phyloP scores from a whole-genome alignment of 352 stramenopile species.

The Globisporangium middletonii region DNA sequence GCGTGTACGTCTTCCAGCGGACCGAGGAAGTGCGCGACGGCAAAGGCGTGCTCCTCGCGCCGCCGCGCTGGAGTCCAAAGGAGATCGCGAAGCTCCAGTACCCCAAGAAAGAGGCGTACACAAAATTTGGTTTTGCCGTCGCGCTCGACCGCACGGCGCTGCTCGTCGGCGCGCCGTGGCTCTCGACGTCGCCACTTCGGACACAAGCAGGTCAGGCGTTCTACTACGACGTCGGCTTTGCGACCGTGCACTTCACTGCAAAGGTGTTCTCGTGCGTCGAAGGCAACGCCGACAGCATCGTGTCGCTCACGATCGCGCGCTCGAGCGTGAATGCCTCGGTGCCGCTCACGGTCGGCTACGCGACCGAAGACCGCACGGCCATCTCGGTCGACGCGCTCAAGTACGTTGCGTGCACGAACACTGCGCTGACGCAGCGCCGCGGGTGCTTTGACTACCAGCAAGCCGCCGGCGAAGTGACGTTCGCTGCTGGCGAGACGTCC shows the following conservation, averaged over 20 bases:
- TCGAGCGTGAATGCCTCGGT: constrained; percentile 30
- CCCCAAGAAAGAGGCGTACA: constrained; percentile 49
- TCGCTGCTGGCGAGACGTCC: constrained; percentile 78
- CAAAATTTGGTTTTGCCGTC: constrained; percentile 48
- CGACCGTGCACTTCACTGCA: constrained; percentile 50
- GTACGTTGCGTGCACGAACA: constrained; percentile 51
- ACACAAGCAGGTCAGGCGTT: constrained; percentile 50
- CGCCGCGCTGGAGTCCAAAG: constrained; percentile 61
- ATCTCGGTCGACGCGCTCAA: constrained; percentile 44
- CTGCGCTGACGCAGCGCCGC: constrained; percentile 46
- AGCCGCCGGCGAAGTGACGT: constrained; percentile 82
- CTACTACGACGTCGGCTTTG: constrained; percentile 55
- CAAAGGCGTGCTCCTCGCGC: constrained; percentile 50
- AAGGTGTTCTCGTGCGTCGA: constrained; percentile 59
- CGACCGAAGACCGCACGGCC: constrained; percentile 71
- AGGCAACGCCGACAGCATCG: constrained; percentile 40
- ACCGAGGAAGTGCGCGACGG: constrained; percentile 59
- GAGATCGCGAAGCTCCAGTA: constrained; percentile 80
- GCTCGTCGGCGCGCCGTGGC: constrained; percentile 49
- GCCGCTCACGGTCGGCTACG: constrained; percentile 60
- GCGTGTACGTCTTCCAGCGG: constrained; percentile 63
- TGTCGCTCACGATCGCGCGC: constrained; percentile 54
- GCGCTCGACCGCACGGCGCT: constrained; percentile 51
- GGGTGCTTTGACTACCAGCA: constrained; percentile 78
- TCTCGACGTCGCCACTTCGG: constrained; percentile 35